Conservation (phyloP, 495 filamentous ascomycete genomes). For the Xylaria venustula region DNA sequence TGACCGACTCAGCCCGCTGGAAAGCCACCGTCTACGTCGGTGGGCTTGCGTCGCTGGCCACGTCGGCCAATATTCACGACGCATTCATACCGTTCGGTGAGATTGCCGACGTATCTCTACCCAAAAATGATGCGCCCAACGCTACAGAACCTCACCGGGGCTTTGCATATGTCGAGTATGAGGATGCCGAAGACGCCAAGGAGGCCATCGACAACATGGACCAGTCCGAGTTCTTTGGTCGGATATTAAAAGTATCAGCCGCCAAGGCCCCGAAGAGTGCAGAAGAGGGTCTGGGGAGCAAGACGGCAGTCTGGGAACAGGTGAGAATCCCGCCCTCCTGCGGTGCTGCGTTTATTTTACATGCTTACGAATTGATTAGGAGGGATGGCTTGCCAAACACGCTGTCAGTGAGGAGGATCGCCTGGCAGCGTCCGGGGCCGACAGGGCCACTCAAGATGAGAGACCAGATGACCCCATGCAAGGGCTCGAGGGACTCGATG, state of each 20-base stretch:
- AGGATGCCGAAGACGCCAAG: slow-evolving; percentile 77
- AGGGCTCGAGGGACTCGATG: slow-evolving; percentile 87
- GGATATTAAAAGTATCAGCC: slow-evolving; percentile 84
- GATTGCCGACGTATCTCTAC: slow-evolving; percentile 83
- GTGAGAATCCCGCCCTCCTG: slow-evolving; percentile 47
- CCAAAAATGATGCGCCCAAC: slow-evolving; percentile 73
- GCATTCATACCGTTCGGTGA: slow-evolving; percentile 97
- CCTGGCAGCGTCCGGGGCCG: slow-evolving; percentile 58
- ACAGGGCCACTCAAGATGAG: slow-evolving; percentile 45
- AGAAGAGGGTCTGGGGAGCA: slow-evolving; percentile 82
- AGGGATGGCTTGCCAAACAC: slow-evolving; percentile 89
- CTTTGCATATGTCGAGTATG: slow-evolving; percentile 96
- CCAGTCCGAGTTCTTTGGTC: slow-evolving; percentile 90
- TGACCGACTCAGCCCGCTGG: slow-evolving; percentile 80
- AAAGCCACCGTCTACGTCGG: slow-evolving; percentile 91
- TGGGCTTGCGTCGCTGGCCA: slow-evolving; percentile 79
- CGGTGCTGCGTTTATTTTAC: not conserved
- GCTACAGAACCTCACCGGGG: slow-evolving; percentile 76
- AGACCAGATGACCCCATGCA: slow-evolving; percentile 87
- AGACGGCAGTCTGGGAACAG: slow-evolving; percentile 98
- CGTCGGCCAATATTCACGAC: slow-evolving; percentile 69
- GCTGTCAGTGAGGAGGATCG: slow-evolving; percentile 86
- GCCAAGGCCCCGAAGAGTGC: slow-evolving; percentile 91
- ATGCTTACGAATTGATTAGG: slow-evolving; percentile 55
- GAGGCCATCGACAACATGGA: slow-evolving; percentile 99